Percentiles rank a stretch among this genome's conserved stretches.
Conservation (phyloP, 306 rosid species). For the Boehmeria nivea region DNA sequence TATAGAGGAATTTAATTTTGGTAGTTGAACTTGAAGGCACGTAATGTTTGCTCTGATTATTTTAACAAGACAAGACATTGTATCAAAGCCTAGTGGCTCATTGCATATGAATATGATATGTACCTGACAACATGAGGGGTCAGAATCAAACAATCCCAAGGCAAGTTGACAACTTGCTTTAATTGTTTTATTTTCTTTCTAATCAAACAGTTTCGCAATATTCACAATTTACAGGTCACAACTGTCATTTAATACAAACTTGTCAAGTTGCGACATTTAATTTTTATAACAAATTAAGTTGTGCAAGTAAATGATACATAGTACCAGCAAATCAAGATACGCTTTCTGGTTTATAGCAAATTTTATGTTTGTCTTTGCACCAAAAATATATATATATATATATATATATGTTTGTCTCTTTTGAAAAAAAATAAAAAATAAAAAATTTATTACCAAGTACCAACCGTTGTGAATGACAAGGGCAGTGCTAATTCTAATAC, state of each 20-base stretch:
- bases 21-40: slow-evolving; percentile 8
- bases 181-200: neutral
- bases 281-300: neutral
- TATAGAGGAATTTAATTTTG: neutral
- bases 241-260: neutral
- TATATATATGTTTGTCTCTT: too few species aligned
- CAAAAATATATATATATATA: too few species aligned
- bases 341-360: slow-evolving; percentile 3
- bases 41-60: neutral
- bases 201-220: too few species aligned
- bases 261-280: neutral
- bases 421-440: too few species aligned
- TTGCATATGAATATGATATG: too few species aligned
- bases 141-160: neutral
- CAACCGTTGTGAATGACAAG: too few species aligned
- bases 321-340: neutral
- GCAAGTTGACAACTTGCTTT: slow-evolving; percentile 2
- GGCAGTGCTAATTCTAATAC: too few species aligned
- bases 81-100: neutral
- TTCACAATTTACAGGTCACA: neutral
- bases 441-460: too few species aligned
- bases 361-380: too few species aligned
- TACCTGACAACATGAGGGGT: neutral
- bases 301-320: neutral
- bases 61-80: neutral